These are phyloP conservation scores for Rubia peregrina DNA, from an alignment of 305 asterid species.

Conservation along the genomic window DNA sequence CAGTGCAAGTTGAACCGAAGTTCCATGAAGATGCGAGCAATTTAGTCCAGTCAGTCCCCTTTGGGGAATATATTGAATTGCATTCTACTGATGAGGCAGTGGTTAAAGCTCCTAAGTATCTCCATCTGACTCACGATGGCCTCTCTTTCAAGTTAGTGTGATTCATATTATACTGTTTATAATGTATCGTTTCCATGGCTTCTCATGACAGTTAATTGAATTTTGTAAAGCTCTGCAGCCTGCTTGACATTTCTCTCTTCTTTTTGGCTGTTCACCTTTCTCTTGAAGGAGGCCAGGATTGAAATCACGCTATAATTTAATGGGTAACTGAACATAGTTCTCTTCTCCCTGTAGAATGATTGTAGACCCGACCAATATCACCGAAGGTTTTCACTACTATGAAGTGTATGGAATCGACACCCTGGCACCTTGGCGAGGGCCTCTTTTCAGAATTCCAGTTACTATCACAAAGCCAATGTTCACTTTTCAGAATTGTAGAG, in stretches of 20 bases:
- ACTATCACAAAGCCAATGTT: conserved; percentile 74
- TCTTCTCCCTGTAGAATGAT: conserved; percentile 53
- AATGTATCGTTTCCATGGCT: background rate
- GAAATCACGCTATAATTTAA: conserved; percentile 4
- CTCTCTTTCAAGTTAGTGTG: conserved; percentile 82
- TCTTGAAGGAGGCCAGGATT: background rate
- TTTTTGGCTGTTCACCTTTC: background rate
- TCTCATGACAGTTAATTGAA: background rate
- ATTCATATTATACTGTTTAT: conserved; percentile 20
- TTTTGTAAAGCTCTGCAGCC: background rate
- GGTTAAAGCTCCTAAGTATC: conserved; percentile 87
- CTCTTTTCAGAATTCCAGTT: conserved; percentile 85
- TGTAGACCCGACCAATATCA: conserved; percentile 80
- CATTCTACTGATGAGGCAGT: conserved; percentile 60
- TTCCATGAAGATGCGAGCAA: conserved; percentile 92
- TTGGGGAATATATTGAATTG: conserved; percentile 75
- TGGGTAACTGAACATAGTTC: background rate
- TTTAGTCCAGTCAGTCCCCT: conserved; percentile 86
- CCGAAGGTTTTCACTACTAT: conserved; percentile 82
- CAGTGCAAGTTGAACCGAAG: conserved; percentile 80
- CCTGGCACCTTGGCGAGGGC: conserved; percentile 97
- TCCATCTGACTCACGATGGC: conserved; percentile 87
- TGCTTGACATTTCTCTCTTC: background rate
- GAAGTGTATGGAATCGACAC: conserved; percentile 87
- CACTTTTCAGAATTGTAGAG: too few relatives aligned